phyloP scores from a whole-genome alignment of 2,329 filamentous ascomycete genomes.

The Talaromyces marneffei region DNA sequence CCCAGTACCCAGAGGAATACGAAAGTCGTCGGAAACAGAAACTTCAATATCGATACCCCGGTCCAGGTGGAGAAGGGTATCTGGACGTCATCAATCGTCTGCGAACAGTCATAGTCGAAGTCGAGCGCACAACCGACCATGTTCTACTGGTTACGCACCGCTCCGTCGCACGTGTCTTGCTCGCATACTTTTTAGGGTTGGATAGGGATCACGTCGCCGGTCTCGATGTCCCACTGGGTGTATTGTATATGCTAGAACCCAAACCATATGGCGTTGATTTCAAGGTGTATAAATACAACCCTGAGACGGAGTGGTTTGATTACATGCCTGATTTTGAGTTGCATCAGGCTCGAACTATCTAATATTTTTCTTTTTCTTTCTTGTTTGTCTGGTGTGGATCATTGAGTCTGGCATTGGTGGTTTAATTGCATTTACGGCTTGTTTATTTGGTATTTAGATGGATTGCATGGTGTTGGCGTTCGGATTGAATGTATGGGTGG shows the following conservation, averaged over 20 bases:
- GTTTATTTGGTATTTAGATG: background rate
- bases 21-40: conserved; percentile 75
- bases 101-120: conserved; percentile 90
- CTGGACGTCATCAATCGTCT: conserved; percentile 94
- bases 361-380: background rate
- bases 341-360: conserved; percentile 35
- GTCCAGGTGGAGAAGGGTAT: conserved; percentile 91
- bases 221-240: conserved; percentile 86
- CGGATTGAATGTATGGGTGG: background rate
- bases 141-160: conserved; percentile 88
- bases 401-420: background rate
- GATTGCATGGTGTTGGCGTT: background rate
- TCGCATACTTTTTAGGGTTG: conserved; percentile 94
- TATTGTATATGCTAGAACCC: conserved; percentile 90
- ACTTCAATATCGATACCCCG: conserved; percentile 92
- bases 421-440: background rate
- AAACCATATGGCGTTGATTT: conserved; percentile 98
- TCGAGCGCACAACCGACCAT: conserved; percentile 95
- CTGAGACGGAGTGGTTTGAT: conserved; percentile 71
- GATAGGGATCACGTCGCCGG: conserved; percentile 88
- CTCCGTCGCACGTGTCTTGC: conserved; percentile 81
- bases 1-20: conserved; percentile 76
- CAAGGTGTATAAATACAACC: conserved; percentile 88
- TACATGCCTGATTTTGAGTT: conserved; percentile 80
- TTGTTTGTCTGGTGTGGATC: background rate